Evolutionary conservation across 192 early-diverging fungal species (phyloP), one percentile per base, ranked within the genome.

Genomic region (Dissophora globulifera): DNA sequence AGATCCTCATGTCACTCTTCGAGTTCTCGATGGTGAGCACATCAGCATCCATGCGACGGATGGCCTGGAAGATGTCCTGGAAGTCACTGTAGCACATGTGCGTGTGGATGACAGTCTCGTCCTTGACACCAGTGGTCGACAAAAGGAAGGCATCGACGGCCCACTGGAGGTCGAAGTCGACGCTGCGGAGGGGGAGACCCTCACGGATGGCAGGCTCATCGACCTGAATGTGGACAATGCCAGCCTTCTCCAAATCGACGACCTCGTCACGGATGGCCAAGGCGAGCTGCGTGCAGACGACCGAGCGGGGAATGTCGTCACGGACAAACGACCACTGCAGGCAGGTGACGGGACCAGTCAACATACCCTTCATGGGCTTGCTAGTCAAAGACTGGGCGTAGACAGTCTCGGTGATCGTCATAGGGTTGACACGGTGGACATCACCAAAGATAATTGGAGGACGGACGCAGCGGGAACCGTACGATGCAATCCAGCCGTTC

Each of bases 31-130:
- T 98, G 38, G 97, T 97, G 74, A 99, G 92, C 50, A 94, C 95
- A 85, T 99, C 96, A 56, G 92, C 95, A 86, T 98, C 97, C 58
- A 98, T 83, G 80, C 84, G 86, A 69, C 91, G 82, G 83, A 99
- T 98, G 29, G 96, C 90, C 43, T 90, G 87, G 84, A 99, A 95
- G 78, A 99, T 99, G 84, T 96, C 96, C 83, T 98, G 94, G 82
- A 99, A 99, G 82, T 99, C 97, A 80, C 90, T 92, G 91, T 99
- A 99, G 86, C 97, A 99, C 90, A 99, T 96, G 84, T 98, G 96
- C 50, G 92, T 92, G 89, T 98, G 97, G 82, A 99, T 96, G 85
- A 98, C 95, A 42, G 95, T 96, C 42, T 86, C 85, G 78, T 94
- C 88, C 29, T 78, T 59, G 32, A 99, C 97, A 66, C 91, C 93